Evolutionary conservation across 495 filamentous ascomycete species (phyloP), one percentile per base, ranked within the genome.

Genomic region (Penicillium taxi): DNA sequence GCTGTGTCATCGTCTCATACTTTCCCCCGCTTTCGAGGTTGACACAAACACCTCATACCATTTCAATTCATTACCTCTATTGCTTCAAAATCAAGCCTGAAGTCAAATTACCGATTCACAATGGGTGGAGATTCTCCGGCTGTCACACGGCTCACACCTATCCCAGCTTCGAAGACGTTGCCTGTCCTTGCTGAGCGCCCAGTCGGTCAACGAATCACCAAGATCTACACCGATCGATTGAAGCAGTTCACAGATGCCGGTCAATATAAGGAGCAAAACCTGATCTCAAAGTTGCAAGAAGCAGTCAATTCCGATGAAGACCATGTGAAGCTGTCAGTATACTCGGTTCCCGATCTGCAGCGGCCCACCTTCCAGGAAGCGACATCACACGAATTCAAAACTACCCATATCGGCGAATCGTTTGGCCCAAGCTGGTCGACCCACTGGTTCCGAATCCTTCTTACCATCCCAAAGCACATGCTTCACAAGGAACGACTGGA

Each of bases 371-470:
- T 98, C 64, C 58, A 89, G 38, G 87, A 96, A 24, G 91, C 90
- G 12, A 82, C 80, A 22, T 81, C 77, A 14, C 78, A 89, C 40
- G 69, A 84, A 25, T 98, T 93, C 63, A 70, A 70, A 19, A 64
- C 74, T n/a, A 83, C 90, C 1, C 66, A 69, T 11, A 78, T 87
- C 35, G 88, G 90, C 20, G 71, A 79, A 38, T 75, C 67, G 9
- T 96, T 96, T 48, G 91, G 91, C 3, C 91, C 91, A 8, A 89
- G 87, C 29, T 98, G 91, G 91, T 86, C 86, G 0, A 98, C 91
- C n/a, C 90, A 96, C 60, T 98, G 91, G 91, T 91, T 96, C 72
- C 81, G 78, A 27, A 75, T 94, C 35, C 64, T 77, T 26, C 64
- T 98, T 37, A 84, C 70, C 1, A 73, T 98, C 14, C 91, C 91